Base-by-base conservation (phyloP, 768 basidiomycete species). In the Ramaria rubella region DNA sequence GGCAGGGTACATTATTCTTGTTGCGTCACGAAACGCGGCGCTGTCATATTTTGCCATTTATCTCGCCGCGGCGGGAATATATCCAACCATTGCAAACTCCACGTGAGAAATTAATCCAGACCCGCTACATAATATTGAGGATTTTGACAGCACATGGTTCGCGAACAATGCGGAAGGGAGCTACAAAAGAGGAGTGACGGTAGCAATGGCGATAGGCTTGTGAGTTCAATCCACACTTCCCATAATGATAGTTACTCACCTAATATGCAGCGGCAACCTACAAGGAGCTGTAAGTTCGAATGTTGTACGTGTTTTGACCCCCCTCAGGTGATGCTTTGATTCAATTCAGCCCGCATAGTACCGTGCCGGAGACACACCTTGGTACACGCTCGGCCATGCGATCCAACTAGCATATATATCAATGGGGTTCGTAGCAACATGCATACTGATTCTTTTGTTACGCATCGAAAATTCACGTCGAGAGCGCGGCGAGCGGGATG, bases 211-310 rank as follows among this genome's bases (percentile, higher is more conserved):
- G 2, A 84, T 86, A 58, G 76, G 79, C 61, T 79, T 80, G 81
- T 82, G 58, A 62, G 80, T n/a, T n/a, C n/a, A n/a, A n/a, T n/a
- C n/a, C n/a, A n/a, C 45, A 55, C 34, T n/a, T 66, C 5, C 34
- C 31, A 9, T 27, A 29, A 30, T 19, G 33, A 15, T 27, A 26
- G 24, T 27, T 57, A 52, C 44, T 45, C 6, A 33, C 11, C 38
- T 26, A n/a, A 1, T 43, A 49, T 52, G 31, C 55, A 85, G 83
- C 60, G 86, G 85, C 5, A 87, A 87, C 65, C 70, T 87, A 49
- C 85, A 87, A 63, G 86, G 86, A n/a, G 85, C 83, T n/a, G 80
- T 90, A 38, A 81, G 80, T 63, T 86, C 85, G 17, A 87, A 88
- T 62, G 79, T 89, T 31, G 82, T 83, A 68, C 61, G 82, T 76